phyloP scores from a whole-genome alignment of 345 rosid genomes.

The Lepidium africanum region DNA sequence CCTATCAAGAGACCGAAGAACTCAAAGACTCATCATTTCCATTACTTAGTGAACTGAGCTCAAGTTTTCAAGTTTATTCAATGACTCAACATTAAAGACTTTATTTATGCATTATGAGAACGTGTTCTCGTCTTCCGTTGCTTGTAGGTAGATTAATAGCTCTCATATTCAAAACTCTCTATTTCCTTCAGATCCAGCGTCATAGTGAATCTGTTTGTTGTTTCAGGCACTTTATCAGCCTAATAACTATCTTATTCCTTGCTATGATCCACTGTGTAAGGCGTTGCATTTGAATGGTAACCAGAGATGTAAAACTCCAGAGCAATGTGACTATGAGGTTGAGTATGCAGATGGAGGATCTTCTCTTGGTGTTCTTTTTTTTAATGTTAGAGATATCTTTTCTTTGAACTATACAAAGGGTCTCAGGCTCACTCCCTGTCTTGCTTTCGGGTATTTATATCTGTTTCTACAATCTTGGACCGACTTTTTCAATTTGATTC shows the following conservation, averaged over 20 bases:
- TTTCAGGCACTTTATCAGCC: constrained; percentile 38
- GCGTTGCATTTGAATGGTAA: constrained; percentile 53
- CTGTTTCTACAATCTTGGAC: neutral
- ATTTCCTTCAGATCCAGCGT: no score
- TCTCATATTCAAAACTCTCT: no score
- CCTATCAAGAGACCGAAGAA: no score
- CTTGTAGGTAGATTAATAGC: no score
- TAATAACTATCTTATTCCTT: constrained; percentile 48
- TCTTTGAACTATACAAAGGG: constrained; percentile 57
- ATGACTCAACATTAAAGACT: no score
- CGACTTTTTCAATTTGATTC: neutral
- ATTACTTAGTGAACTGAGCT: no score
- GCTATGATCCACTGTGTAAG: constrained; percentile 68
- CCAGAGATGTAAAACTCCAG: constrained; percentile 47
- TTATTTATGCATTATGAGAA: no score
- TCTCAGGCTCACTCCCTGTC: constrained; percentile 26
- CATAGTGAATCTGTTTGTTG: no score
- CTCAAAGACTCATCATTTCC: no score
- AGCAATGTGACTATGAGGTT: constrained; percentile 86
- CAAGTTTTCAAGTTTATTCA: no score
- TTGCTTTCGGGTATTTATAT: constrained; percentile 38
- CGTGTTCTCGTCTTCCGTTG: no score
- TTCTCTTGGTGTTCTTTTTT: constrained; percentile 85
- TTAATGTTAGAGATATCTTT: constrained; percentile 66
- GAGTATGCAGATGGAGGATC: constrained; percentile 93